Percentiles rank a stretch among this genome's conserved stretches.
These are phyloP conservation scores for Crepidotus variabilis DNA, from an alignment of 768 basidiomycete genomes.

Conservation along the genomic window DNA sequence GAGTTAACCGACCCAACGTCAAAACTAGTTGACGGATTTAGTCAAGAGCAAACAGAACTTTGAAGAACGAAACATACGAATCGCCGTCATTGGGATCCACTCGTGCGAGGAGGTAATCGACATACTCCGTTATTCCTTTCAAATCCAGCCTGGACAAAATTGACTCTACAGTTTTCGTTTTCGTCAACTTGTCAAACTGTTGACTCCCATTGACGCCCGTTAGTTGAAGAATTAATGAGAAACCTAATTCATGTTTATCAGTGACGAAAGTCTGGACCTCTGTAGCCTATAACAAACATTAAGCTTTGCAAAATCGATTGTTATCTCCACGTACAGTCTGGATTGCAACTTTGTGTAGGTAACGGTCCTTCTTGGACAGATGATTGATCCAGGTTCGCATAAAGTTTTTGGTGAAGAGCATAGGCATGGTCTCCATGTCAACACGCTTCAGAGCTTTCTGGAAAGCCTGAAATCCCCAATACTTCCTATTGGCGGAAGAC, in stretches of 20 bases:
- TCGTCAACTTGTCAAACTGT: slow-evolving; percentile 90
- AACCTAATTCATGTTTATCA: slow-evolving; percentile 73
- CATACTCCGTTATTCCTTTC: slow-evolving; percentile 74
- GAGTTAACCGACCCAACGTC: slow-evolving; percentile 46
- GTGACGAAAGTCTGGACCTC: slow-evolving; percentile 75
- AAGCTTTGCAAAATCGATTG: background rate
- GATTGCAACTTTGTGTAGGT: slow-evolving; percentile 84
- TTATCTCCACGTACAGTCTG: slow-evolving; percentile 57
- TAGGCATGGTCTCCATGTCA: slow-evolving; percentile 62
- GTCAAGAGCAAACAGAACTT: background rate
- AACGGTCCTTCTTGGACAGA: slow-evolving; percentile 81
- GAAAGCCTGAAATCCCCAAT: slow-evolving; percentile 95
- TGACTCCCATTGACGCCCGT: slow-evolving; percentile 79
- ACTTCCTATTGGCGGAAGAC: slow-evolving; percentile 84
- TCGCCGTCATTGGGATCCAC: slow-evolving; percentile 45
- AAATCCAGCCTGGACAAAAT: slow-evolving; percentile 72
- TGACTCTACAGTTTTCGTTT: slow-evolving; percentile 88
- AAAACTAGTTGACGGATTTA: slow-evolving; percentile 28
- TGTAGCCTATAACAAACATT: slow-evolving; percentile 45
- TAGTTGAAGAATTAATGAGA: slow-evolving; percentile 80
- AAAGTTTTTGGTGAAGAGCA: slow-evolving; percentile 92
- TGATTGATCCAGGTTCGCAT: slow-evolving; percentile 98
- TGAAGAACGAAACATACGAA: slow-evolving; percentile 30
- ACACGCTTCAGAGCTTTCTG: slow-evolving; percentile 72
- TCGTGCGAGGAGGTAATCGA: slow-evolving; percentile 64